Base-by-base conservation (phyloP, 495 filamentous ascomycete genomes). In the Penicillium roqueforti region DNA sequence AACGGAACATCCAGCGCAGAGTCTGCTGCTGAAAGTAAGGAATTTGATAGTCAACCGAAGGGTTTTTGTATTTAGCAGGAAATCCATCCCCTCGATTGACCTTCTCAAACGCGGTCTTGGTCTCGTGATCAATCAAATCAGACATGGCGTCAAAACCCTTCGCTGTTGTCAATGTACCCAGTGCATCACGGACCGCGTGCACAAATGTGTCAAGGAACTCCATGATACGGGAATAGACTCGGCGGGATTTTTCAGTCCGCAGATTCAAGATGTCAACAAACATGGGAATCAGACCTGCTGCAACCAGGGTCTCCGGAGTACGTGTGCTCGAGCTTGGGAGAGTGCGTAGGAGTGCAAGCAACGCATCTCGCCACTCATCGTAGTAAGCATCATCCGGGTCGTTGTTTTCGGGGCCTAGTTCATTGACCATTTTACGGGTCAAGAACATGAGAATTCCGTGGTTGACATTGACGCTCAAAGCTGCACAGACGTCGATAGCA, bases 361-460 rank as follows among this genome's bases (percentile, higher is more conserved):
- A 76, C 25, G 85, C 84, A 60, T 91, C 87, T n/a, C 91, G 84
- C 89, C 91, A 96, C 60, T 92, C 83, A 60, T 95, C 89, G 45
- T 83, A 75, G 49, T 82, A 83, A 32, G 71, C 66, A 59, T 83
- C 80, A 53, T 84, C 81, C 10, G 75, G 71, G 11, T 73, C 72
- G 37, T 82, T 76, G 43, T 80, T 76, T 40, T 87, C 82, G 8
- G 71, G 72, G 34, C 77, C 80, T 69, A 97, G 83, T 56, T 90
- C 87, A 20, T 86, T 88, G 50, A 96, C 88, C 10, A 89, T 86
- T 66, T 92, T 96, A 44, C 92, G 84, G 29, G 96, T 84, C 53
- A 95, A 78, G 65, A 97, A 97, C 64, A 96, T 85, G n/a, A 99
- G 79, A 14, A 97, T 85, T 13, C 95, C 95, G 59, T 99, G 95